Base-by-base conservation (phyloP, 2,329 filamentous ascomycete species). In the Emericellopsis atlantica region DNA sequence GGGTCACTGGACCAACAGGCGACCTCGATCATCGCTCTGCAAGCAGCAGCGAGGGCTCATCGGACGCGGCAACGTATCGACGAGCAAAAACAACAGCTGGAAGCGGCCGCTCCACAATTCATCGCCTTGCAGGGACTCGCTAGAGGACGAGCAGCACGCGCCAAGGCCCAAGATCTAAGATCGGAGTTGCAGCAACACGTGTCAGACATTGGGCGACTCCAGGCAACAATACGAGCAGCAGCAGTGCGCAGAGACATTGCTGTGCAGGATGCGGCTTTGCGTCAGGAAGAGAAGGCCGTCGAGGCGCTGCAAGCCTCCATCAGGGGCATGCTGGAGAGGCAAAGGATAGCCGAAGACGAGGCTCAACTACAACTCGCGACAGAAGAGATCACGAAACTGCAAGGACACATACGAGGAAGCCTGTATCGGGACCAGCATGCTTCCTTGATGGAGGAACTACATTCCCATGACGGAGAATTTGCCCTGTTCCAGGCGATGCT, bases 401-500 rank as follows among this genome's bases (percentile, higher is more conserved):
- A 94, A 56, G 74, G 78, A 16, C 66, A 72, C 36, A 72, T 74
- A 22, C 73, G 84, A 47, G 85, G 81, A n/a, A 76, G 67, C 49
- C 56, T 81, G 14, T 71, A 71, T 49, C 74, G 86, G 43, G 67
- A 79, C 45, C 59, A 73, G 36, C 74, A 82, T 31, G 62, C 65
- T 37, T 66, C 70, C 3, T 68, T 90, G 36, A 70, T 94, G 12
- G 74, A 80, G 14, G 72, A 84, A 34, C 74, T 96, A 22, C 66
- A 79, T 40, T 76, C 78, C 2, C 76, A 85, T 49, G 76, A 81
- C 32, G 67, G 76, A 0, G 74, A 79, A 45, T 74, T 89, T 32
- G 63, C 77, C 21, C 65, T 78, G 26, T 67, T 95, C 3, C 92
- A 98, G 59, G 78, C 79, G 23, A 64, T 89, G 7, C 71, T 79